Evolutionary conservation across 2,329 filamentous ascomycete genomes (phyloP).

Genomic region (Aspergillus pseudoterreus): DNA sequence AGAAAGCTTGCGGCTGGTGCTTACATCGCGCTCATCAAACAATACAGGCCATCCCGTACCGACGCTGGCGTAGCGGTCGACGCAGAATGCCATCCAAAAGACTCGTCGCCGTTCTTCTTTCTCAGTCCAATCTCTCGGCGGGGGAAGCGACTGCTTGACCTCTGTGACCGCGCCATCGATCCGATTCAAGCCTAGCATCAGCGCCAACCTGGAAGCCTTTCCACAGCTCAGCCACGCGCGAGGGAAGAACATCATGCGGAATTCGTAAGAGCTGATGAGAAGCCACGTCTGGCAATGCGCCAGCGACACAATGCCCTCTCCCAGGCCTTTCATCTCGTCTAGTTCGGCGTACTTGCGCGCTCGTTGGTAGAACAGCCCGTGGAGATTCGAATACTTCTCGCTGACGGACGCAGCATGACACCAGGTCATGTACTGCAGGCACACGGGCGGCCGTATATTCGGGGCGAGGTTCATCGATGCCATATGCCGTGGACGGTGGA

Average conservation of each 20-base stretch:
- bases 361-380: constrained; percentile 84
- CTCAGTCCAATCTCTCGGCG: constrained; percentile 90
- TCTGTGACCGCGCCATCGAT: constrained; percentile 79
- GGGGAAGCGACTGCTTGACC: constrained; percentile 85
- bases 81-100: constrained; percentile 91
- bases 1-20: constrained; percentile 14
- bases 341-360: constrained; percentile 85
- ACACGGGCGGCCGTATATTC: constrained; percentile 78
- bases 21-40: constrained; percentile 79
- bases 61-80: constrained; percentile 90
- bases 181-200: constrained; percentile 92
- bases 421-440: constrained; percentile 93
- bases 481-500: constrained; percentile 82
- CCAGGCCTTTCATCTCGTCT: constrained; percentile 88
- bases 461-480: constrained; percentile 88
- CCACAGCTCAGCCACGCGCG: constrained; percentile 92
- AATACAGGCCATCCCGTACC: constrained; percentile 97
- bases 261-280: constrained; percentile 79
- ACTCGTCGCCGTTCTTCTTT: constrained; percentile 84
- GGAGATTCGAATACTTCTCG: constrained; percentile 75
- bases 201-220: constrained; percentile 70
- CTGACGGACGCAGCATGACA: constrained; percentile 80
- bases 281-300: constrained; percentile 83
- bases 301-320: constrained; percentile 81
- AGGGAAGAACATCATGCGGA: constrained; percentile 97